phyloP scores from a whole-genome alignment of 2,329 filamentous ascomycete genomes.

The Colletotrichum sp. region DNA sequence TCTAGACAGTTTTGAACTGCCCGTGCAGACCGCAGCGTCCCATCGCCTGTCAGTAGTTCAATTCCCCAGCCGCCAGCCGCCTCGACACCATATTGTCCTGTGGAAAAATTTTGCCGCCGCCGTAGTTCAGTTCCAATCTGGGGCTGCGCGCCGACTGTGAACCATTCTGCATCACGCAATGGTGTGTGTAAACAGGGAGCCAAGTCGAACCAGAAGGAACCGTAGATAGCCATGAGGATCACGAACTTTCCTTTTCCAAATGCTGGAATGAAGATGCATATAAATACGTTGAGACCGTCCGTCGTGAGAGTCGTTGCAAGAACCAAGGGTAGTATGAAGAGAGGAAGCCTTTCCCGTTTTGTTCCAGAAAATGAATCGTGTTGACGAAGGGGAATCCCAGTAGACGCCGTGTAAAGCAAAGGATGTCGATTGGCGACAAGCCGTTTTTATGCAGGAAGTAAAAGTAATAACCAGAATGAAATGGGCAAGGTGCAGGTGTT shows the following conservation, averaged over 20 bases:
- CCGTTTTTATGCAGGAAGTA: constrained; percentile 20
- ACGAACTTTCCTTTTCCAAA: constrained; percentile 8
- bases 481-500: constrained; percentile 4
- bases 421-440: constrained; percentile 17
- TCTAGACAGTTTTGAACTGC: background rate
- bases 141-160: background rate
- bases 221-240: background rate
- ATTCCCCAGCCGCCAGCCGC: background rate
- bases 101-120: background rate
- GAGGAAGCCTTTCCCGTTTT: constrained; percentile 24
- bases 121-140: background rate
- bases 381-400: constrained; percentile 28
- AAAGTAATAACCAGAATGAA: constrained; percentile 15
- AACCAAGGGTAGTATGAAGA: constrained; percentile 20
- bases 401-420: constrained; percentile 30
- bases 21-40: background rate
- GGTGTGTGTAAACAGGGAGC: background rate
- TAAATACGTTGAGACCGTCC: constrained; percentile 18
- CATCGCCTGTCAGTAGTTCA: background rate
- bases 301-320: constrained; percentile 22
- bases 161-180: background rate
- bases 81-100: background rate
- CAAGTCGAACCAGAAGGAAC: background rate
- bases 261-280: constrained; percentile 16
- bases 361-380: constrained; percentile 30